These are phyloP conservation scores for Knufia petricola DNA, from an alignment of 2,329 filamentous ascomycete species.

Conservation along the genomic window DNA sequence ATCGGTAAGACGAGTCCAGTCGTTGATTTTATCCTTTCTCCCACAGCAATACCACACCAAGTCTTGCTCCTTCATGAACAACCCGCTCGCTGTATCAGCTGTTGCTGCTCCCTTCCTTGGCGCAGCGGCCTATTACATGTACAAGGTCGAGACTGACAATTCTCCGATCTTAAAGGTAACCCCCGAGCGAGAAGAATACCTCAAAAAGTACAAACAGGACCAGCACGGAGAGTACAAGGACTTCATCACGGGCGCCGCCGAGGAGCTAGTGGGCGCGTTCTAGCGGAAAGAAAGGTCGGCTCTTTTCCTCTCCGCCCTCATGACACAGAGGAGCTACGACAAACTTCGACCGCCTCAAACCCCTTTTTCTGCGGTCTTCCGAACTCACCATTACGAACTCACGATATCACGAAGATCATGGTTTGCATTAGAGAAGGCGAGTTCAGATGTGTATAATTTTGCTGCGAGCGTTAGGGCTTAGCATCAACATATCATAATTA, in stretches of 20 bases:
- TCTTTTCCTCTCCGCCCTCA: no score
- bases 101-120: not conserved
- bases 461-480: no score
- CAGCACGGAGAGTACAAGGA: constrained; percentile 3
- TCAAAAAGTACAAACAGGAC: not conserved
- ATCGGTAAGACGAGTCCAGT: not conserved
- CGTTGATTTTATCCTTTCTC: constrained; percentile 5
- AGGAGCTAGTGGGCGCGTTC: not conserved
- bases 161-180: constrained; percentile 1
- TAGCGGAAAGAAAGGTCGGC: not conserved
- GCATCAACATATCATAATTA: no score
- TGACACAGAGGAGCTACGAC: no score
- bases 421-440: not conserved
- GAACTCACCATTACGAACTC: not conserved
- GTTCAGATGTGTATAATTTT: no score
- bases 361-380: no score
- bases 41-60: not conserved
- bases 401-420: not conserved
- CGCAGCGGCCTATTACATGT: not conserved
- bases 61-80: not conserved
- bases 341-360: no score
- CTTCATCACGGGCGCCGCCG: not conserved
- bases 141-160: not conserved
- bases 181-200: not conserved
- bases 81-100: not conserved